Evolutionary conservation across 129 eudicot species (phyloP), one percentile per base, ranked within the genome.

Genomic region (Flaveria ramosissima): DNA sequence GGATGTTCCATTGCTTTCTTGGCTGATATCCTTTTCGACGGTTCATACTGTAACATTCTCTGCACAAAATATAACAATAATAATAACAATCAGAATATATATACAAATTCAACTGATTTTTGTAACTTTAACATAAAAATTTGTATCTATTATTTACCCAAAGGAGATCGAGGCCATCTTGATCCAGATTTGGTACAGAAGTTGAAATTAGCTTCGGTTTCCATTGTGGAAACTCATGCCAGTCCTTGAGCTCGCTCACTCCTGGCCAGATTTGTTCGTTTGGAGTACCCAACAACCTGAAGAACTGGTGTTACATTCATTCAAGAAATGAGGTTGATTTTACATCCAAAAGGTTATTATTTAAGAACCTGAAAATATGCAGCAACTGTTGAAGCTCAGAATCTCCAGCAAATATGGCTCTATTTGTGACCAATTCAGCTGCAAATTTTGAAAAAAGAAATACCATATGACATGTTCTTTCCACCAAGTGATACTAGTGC

Each of bases 191-290:
- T 52, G 89, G 85, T 6, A 92, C 89, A 36, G 89, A 86, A 7
- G 89, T 74, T 6, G 89, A 86, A 39, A 92, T 53, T 6, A 73
- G 77, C 81, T 82, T 81, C 10, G 98, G 96, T 23, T 59, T 88
- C 98, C 98, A 92, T 42, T 86, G 93, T 0, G 96, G 98, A 82
- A 83, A 92, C 74, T 86, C 92, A 68, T 92, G 98, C 98, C 98
- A 92, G 81, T 90, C 85, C 79, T 76, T 85, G 30, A 89, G 77
- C 78, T 85, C 80, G 76, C 92, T 86, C 19, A 88, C 96, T 74
- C 94, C 98, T 72, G 98, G 94, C 96, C 96, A 90, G 36, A 88
- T 78, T 71, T 88, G 65, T 72, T 92, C 98, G 73, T 82, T 88
- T 12, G 98, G 98, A 62, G 98, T 92, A 63, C 98, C 98, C 85